A percentile compares a stretch with the other conserved stretches of the same genome.
These are phyloP conservation scores for Fusarium nisikadoi DNA, from an alignment of 2,329 filamentous ascomycete genomes.

Conservation along the genomic window DNA sequence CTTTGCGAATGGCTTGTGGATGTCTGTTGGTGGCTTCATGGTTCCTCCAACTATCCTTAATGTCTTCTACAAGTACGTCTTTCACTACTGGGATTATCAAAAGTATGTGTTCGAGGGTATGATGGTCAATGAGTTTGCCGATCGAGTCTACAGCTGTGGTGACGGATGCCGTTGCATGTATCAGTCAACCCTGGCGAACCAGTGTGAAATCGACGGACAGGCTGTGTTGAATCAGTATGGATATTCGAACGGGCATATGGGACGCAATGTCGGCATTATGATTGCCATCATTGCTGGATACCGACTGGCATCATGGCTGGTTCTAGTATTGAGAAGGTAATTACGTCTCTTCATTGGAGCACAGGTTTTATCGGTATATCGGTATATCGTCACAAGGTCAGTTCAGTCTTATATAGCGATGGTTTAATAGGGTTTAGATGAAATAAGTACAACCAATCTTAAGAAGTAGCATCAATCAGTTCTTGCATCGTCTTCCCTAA, in stretches of 20 bases:
- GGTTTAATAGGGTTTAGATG: background rate
- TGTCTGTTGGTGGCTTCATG: slow-evolving; percentile 86
- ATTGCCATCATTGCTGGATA: slow-evolving; percentile 76
- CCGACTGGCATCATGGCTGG: slow-evolving; percentile 68
- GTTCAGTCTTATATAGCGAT: background rate
- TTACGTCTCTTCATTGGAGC: background rate
- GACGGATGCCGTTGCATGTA: slow-evolving; percentile 76
- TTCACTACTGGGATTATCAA: slow-evolving; percentile 91
- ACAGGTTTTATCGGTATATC: background rate
- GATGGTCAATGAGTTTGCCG: slow-evolving; percentile 88
- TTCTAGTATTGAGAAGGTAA: slow-evolving; percentile 55
- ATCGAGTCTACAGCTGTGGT: slow-evolving; percentile 65
- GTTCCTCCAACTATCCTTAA: slow-evolving; percentile 79
- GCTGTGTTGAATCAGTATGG: slow-evolving; percentile 77
- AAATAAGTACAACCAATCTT: background rate
- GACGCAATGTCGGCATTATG: slow-evolving; percentile 82
- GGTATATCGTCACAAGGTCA: background rate
- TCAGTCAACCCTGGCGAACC: slow-evolving; percentile 58
- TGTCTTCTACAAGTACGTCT: slow-evolving; percentile 86
- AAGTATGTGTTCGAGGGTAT: slow-evolving; percentile 89
- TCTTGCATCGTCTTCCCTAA: background rate
- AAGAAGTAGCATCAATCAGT: background rate
- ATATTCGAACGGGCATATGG: slow-evolving; percentile 74
- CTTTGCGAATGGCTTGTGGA: slow-evolving; percentile 91
- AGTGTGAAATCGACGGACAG: slow-evolving; percentile 77